Evolutionary conservation across 306 rosid genomes (phyloP), one percentile per base, ranked within the genome.

Genomic region (Lathyrus sativus): DNA sequence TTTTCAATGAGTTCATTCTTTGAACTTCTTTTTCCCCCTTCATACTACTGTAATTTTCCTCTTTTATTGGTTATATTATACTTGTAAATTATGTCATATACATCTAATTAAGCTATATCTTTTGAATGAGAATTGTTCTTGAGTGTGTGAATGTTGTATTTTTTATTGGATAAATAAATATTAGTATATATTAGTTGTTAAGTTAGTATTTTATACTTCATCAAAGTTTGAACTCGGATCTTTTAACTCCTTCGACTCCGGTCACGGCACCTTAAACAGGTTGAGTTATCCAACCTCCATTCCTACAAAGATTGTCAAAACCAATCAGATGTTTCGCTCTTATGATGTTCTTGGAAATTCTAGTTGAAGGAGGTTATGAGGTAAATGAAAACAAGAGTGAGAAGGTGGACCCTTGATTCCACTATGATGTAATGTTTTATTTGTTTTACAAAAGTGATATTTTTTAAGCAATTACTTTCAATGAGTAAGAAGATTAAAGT

Each of bases 41-140:
- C 54, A 81, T 42, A 67, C 68, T 76, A 73, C 28, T 76, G 60
- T 42, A 57, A 43, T 42, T 54, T 58, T 74, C 65, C 53, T 62
- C 63, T 78, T 81, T 74, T 50, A 22, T 77, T 78, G 70, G 73
- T 46, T 73, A 67, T 33, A 26, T 26, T 26, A 33, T 68, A 74
- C 45, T 74, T 81, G 76, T 85, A 80, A 63, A 76, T 75, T 67
- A 73, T 48, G 76, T 35, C 39, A 67, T 28, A 37, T 53, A 72
- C 38, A 59, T 61, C 63, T 43, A 45, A 53, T 70, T 9, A 37
- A 61, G 65, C 42, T 55, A 48, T 62, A 44, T 64, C 72, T 55
- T 72, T 72, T 67, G 77, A 67, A 46, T 56, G 63, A 48, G 59
- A 76, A 64, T 77, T 65, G 57, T 74, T 38, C 64, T 68, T 50